phyloP scores from a whole-genome alignment of 1,284 basidiomycete species.

The Cutaneotrichosporon sp. region DNA sequence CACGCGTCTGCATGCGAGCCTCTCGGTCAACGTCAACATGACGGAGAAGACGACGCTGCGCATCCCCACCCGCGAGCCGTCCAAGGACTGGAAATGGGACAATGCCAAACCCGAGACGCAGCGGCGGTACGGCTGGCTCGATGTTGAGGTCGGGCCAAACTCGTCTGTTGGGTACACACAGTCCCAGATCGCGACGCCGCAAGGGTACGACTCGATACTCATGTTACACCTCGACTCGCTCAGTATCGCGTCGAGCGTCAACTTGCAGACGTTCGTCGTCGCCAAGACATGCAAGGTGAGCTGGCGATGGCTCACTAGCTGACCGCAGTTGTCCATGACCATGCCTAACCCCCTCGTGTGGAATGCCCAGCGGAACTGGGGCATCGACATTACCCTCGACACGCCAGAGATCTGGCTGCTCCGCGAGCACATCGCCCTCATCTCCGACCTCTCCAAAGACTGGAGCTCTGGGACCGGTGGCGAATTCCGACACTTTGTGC shows the following conservation, averaged over 20 bases:
- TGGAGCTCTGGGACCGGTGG: constrained; percentile 78
- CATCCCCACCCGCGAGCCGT: constrained; percentile 78
- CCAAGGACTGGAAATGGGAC: constrained; percentile 48
- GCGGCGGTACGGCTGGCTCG: constrained; percentile 66
- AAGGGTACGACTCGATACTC: constrained; percentile 73
- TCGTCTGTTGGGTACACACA: constrained; percentile 80
- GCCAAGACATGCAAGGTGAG: constrained; percentile 66
- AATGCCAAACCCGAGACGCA: constrained; percentile 49
- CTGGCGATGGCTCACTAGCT: constrained; percentile 20
- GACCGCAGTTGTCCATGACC: constrained; percentile 43
- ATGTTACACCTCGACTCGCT: constrained; percentile 79
- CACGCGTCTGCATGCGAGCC: constrained; percentile 70
- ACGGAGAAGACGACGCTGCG: constrained; percentile 71
- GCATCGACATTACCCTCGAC: constrained; percentile 66
- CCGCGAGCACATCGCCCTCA: constrained; percentile 87
- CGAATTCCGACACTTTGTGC: constrained; percentile 77
- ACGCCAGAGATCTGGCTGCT: constrained; percentile 72
- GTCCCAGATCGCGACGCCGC: constrained; percentile 69
- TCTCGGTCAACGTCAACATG: constrained; percentile 77
- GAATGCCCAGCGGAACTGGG: constrained; percentile 69
- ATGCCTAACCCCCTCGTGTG: constrained; percentile 57
- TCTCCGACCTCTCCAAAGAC: constrained; percentile 82
- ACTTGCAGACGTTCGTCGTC: constrained; percentile 72
- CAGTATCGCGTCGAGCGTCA: constrained; percentile 76
- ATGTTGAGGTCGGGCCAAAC: constrained; percentile 69